Evolutionary conservation across 345 rosid genomes (phyloP).

Genomic region (Arabis alpina): DNA sequence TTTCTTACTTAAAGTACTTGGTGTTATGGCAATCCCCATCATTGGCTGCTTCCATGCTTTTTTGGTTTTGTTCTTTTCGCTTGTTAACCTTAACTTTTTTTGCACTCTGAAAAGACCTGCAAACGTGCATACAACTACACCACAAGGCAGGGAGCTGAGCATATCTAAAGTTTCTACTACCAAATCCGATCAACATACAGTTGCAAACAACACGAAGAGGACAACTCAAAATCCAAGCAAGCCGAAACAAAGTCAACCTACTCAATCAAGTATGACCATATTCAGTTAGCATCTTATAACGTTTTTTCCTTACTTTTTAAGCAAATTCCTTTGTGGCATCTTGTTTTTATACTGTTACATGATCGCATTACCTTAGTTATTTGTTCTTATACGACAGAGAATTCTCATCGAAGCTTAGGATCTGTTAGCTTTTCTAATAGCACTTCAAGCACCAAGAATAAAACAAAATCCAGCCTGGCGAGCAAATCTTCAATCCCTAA

Average conservation of each 20-base stretch:
- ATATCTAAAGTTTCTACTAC: conserved; percentile 49
- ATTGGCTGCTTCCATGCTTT: conserved; percentile 14
- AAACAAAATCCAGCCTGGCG: conserved; percentile 50
- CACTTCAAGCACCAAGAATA: conserved; percentile 40
- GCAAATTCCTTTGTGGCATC: conserved; percentile 10
- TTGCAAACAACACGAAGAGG: conserved; percentile 46
- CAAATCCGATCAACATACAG: conserved; percentile 45
- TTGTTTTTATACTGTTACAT: conserved; percentile 14
- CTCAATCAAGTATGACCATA: conserved; percentile 55
- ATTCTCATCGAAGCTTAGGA: conserved; percentile 52
- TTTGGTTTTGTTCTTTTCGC: conserved; percentile 14
- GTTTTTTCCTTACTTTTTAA: background rate
- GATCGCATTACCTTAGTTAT: conserved; percentile 18
- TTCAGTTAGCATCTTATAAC: conserved; percentile 20
- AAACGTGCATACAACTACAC: conserved; percentile 45
- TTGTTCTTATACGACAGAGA: conserved; percentile 44
- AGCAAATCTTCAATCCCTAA: conserved; percentile 49
- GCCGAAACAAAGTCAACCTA: conserved; percentile 46
- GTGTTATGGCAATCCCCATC: conserved; percentile 9
- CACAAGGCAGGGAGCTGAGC: conserved; percentile 51
- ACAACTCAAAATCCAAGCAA: conserved; percentile 41
- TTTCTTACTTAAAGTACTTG: conserved; percentile 33
- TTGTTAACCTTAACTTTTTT: conserved; percentile 62
- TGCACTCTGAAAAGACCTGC: conserved; percentile 69
- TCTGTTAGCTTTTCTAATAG: conserved; percentile 44